Conservation (phyloP, 2,329 filamentous ascomycete genomes). For the Alternaria arborescens region DNA sequence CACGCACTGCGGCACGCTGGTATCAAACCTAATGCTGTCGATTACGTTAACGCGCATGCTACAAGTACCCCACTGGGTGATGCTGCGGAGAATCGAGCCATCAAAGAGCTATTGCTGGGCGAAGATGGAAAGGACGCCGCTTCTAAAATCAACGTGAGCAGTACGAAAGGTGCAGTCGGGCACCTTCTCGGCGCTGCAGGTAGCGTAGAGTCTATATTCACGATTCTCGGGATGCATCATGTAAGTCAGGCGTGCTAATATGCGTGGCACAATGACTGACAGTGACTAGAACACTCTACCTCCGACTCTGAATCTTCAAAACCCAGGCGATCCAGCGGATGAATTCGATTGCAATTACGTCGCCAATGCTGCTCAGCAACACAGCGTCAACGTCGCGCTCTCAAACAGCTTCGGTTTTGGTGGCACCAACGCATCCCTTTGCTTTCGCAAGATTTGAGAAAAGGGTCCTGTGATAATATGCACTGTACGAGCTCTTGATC, state of each 20-base stretch:
- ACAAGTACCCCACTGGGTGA: constrained; percentile 89
- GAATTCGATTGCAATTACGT: constrained; percentile 87
- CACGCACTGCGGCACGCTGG: constrained; percentile 77
- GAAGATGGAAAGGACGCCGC: constrained; percentile 70
- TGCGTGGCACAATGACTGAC: constrained; percentile 18
- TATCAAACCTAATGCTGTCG: constrained; percentile 73
- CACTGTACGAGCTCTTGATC: background rate
- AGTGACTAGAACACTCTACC: constrained; percentile 74
- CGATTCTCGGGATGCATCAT: constrained; percentile 78
- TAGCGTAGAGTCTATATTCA: constrained; percentile 87
- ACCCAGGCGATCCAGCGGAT: constrained; percentile 65
- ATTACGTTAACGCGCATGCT: constrained; percentile 96
- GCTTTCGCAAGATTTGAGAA: constrained; percentile 65
- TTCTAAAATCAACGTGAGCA: constrained; percentile 79
- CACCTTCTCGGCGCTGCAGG: constrained; percentile 92
- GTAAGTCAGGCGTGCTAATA: constrained; percentile 61
- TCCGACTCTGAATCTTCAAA: constrained; percentile 83
- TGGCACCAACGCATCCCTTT: constrained; percentile 90
- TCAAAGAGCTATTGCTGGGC: constrained; percentile 78
- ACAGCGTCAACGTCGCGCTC: constrained; percentile 75
- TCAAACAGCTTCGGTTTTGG: constrained; percentile 99
- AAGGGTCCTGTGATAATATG: background rate
- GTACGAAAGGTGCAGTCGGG: constrained; percentile 91
- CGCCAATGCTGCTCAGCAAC: constrained; percentile 73
- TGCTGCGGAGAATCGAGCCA: constrained; percentile 84